Evolutionary conservation across 805 yeast species (phyloP).

Genomic region (Helenozyma baotianmanensis): DNA sequence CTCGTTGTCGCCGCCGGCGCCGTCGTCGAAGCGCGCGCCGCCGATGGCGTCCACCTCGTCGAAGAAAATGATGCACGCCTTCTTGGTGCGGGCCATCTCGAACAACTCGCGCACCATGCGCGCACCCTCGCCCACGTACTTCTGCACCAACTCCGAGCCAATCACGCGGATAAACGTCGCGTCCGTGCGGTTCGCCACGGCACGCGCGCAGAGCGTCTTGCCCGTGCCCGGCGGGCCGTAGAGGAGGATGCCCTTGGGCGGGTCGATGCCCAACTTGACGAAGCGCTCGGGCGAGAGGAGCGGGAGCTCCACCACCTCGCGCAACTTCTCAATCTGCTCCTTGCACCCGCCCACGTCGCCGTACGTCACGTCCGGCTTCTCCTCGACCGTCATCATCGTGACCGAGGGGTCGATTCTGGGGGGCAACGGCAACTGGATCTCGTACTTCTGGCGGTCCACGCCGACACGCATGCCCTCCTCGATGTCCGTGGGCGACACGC

Average conservation of each 20-base stretch:
- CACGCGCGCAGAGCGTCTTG: slow-evolving; percentile 96
- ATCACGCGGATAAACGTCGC: slow-evolving; percentile 98
- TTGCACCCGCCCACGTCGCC: slow-evolving; percentile 98
- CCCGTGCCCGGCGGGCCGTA: slow-evolving; percentile 99
- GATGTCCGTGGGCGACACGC: slow-evolving; percentile 96
- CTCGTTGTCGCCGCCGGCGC: slow-evolving; percentile 99
- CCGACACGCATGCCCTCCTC: slow-evolving; percentile 99
- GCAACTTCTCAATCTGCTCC: slow-evolving; percentile 77
- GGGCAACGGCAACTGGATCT: slow-evolving; percentile 94
- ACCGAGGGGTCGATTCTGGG: slow-evolving; percentile 97
- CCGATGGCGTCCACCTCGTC: slow-evolving; percentile 99
- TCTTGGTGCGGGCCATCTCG: slow-evolving; percentile 98
- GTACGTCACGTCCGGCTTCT: slow-evolving; percentile 97
- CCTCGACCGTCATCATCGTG: slow-evolving; percentile 99
- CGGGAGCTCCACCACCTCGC: slow-evolving; percentile 21
- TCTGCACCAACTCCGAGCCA: slow-evolving; percentile 97
- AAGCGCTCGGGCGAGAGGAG: slow-evolving; percentile 89
- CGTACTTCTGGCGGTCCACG: slow-evolving; percentile 95
- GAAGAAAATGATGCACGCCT: slow-evolving; percentile 95
- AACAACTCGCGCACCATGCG: slow-evolving; percentile 98
- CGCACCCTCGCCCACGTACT: slow-evolving; percentile 99
- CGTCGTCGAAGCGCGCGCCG: slow-evolving; percentile 99
- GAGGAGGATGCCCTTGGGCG: slow-evolving; percentile 94
- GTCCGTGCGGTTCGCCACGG: slow-evolving; percentile 98
- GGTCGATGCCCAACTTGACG: slow-evolving; percentile 95